Conservation (phyloP, 2,329 filamentous ascomycete genomes). For the Alternaria incomplexa region DNA sequence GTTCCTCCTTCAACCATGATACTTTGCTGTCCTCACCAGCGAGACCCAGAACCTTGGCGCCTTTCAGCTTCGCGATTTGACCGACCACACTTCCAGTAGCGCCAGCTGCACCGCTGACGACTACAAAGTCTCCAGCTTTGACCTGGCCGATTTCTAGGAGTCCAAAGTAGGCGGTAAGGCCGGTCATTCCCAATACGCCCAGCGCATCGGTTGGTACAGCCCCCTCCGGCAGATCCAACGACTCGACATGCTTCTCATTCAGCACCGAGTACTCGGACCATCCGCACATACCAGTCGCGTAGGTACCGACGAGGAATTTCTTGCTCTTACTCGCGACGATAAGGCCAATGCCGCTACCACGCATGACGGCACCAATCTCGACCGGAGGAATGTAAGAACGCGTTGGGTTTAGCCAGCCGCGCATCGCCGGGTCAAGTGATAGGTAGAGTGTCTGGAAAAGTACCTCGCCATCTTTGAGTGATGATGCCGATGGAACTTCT, state of each 20-base stretch:
- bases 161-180: constrained; percentile 78
- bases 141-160: constrained; percentile 72
- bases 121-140: constrained; percentile 73
- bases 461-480: constrained; percentile 69
- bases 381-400: constrained; percentile 73
- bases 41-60: constrained; percentile 58
- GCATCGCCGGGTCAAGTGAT: constrained; percentile 77
- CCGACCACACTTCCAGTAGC: constrained; percentile 78
- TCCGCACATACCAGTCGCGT: constrained; percentile 62
- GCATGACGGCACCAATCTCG: constrained; percentile 71
- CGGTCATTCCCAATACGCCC: constrained; percentile 65
- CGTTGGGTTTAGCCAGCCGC: constrained; percentile 67
- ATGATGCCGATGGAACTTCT: constrained; percentile 53
- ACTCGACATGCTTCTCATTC: constrained; percentile 57
- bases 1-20: constrained; percentile 59
- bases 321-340: constrained; percentile 66
- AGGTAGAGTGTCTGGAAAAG: constrained; percentile 67
- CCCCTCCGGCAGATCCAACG: constrained; percentile 53
- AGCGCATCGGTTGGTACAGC: constrained; percentile 63
- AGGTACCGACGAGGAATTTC: constrained; percentile 62
- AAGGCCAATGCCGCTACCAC: constrained; percentile 65
- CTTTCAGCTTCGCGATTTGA: constrained; percentile 78
- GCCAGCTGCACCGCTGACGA: constrained; percentile 78
- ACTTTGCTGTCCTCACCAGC: constrained; percentile 62
- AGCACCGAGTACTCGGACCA: constrained; percentile 73